Evolutionary conservation across 805 yeast genomes (phyloP), one percentile per base, ranked within the genome.

Genomic region (Millerozyma miso): DNA sequence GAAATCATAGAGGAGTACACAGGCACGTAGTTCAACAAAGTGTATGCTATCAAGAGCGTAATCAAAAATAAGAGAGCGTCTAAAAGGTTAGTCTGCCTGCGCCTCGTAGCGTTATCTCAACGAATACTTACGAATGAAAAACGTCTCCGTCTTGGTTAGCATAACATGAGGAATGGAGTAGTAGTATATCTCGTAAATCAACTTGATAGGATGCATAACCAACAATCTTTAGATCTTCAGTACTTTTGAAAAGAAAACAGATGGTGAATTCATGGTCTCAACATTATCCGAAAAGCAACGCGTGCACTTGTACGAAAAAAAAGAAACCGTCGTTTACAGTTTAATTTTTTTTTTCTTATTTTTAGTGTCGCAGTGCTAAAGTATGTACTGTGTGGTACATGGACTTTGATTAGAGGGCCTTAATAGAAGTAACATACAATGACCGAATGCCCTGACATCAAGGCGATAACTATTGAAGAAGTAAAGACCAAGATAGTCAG

Each of bases 101-200:
- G 14, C 18, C 18, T 8, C 14, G 33, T 23, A 18, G 4, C 15
- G 3, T 35, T 18, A 19, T 34, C 19, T 12, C 31, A 4, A 19
- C 8, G 13, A 19, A 39, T 33, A 53, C 55, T 41, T 45, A 56
- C 59, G 60, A 35, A 63, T 50, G 31, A 58, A 42, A 16, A 62
- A 45, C 17, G 69, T 55, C 58, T 75, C 80, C 26, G 63, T 58
- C 37, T 55, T 60, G 18, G 80, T 75, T 62, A 75, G 63, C 79
- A 75, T 75, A 56, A 59, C 67, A 48, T 66, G 67, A 12, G 80
- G 80, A 45, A 75, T 65, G 48, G 66, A 66, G 58, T 64, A 64
- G 57, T 67, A 74, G 58, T 73, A 72, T 38, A 56, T 42, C 16
- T 53, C 42, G 42, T 55, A 58, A 35, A 52, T 18, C 19, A 23